These are phyloP conservation scores for Amaranthus cruentus DNA, from an alignment of 148 eudicot genomes.

Conservation along the genomic window DNA sequence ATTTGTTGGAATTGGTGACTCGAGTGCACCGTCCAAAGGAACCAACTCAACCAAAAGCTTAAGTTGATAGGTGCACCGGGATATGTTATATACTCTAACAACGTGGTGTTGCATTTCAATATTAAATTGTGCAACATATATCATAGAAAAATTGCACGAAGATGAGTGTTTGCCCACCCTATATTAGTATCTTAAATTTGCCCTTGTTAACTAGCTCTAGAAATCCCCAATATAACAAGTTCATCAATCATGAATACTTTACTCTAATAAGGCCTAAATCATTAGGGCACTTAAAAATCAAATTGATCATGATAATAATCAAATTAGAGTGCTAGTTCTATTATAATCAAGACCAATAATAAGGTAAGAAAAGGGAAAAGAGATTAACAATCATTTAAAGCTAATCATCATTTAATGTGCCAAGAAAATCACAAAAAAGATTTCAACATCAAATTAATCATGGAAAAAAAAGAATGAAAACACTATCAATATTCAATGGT, in stretches of 20 bases:
- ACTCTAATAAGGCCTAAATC: slow-evolving; percentile 13
- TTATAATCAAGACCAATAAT: slow-evolving; percentile 5
- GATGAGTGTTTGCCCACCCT: too few species aligned
- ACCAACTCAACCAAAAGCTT: too few species aligned
- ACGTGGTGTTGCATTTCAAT: too few species aligned
- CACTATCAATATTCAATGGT: slow-evolving; percentile 1
- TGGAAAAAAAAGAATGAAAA: neutral
- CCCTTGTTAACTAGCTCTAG: slow-evolving; percentile 6
- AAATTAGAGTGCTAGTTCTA: neutral
- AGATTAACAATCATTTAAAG: slow-evolving; percentile 5
- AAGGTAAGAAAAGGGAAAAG: neutral
- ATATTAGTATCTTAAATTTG: too few species aligned
- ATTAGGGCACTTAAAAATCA: slow-evolving; percentile 15
- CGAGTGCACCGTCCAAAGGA: too few species aligned
- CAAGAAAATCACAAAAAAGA: slow-evolving; percentile 2
- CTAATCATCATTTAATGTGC: slow-evolving; percentile 3
- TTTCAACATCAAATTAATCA: slow-evolving; percentile 13
- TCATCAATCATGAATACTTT: slow-evolving; percentile 10
- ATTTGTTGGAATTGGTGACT: too few species aligned
- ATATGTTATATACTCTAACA: too few species aligned
- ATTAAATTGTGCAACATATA: too few species aligned
- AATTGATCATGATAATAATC: slow-evolving; percentile 4
- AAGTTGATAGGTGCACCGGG: too few species aligned
- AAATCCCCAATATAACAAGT: neutral
- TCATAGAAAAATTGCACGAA: too few species aligned